These are phyloP conservation scores for Blastobotrys attinorum DNA, from an alignment of 805 yeast species.

Conservation along the genomic window DNA sequence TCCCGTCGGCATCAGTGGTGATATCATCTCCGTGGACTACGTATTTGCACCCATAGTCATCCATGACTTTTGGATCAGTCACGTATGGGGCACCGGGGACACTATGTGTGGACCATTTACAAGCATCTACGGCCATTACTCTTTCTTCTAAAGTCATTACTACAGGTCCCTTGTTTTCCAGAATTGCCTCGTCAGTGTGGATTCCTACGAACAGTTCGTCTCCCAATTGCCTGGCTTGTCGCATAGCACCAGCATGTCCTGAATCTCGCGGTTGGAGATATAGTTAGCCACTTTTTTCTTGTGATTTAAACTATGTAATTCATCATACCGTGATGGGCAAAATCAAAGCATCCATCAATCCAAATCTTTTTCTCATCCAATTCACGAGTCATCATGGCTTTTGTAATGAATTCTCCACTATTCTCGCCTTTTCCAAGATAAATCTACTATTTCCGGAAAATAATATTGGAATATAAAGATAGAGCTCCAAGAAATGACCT, in stretches of 20 bases:
- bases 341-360: constrained; percentile 98
- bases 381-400: too few relatives aligned
- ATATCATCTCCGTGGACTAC: constrained; percentile 99
- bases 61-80: constrained; percentile 77
- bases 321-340: constrained; percentile 76
- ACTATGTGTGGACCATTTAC: constrained; percentile 76
- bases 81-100: constrained; percentile 86
- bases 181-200: constrained; percentile 84
- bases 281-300: background rate
- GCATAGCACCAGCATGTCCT: constrained; percentile 90
- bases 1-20: constrained; percentile 92
- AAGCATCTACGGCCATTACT: constrained; percentile 75
- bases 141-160: constrained; percentile 84
- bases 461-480: too few relatives aligned
- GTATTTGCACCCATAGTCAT: constrained; percentile 62
- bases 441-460: too few relatives aligned
- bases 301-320: constrained; percentile 22
- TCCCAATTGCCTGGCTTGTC: constrained; percentile 85
- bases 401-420: too few relatives aligned
- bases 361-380: constrained; percentile 34
- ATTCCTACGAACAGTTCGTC: constrained; percentile 75
- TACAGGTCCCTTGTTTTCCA: constrained; percentile 80
- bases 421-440: too few relatives aligned
- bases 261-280: constrained; percentile 2
- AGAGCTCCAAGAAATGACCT: too few relatives aligned